Evolutionary conservation across 257 asterid species (phyloP).

Genomic region (Penstemon newberryi): DNA sequence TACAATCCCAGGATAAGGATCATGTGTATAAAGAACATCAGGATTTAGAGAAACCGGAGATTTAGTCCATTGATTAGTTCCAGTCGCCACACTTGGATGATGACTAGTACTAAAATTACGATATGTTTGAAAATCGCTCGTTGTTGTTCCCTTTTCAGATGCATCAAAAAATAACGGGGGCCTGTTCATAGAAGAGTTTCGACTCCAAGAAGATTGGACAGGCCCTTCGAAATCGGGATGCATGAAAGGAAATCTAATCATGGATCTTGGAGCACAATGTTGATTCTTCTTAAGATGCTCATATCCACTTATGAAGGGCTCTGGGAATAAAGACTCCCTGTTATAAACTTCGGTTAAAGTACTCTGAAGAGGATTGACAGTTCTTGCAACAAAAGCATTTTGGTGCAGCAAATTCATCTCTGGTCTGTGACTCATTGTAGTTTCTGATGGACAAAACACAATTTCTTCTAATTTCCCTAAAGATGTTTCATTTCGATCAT

Average conservation of each 20-base stretch:
- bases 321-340: constrained; percentile 26
- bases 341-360: constrained; percentile 29
- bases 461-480: constrained; percentile 41
- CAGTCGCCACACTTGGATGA: constrained; percentile 35
- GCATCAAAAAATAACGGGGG: constrained; percentile 35
- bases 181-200: constrained; percentile 35
- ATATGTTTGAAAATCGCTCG: constrained; percentile 28
- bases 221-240: constrained; percentile 41
- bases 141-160: constrained; percentile 33
- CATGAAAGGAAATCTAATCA: constrained; percentile 53
- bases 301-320: constrained; percentile 35
- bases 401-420: constrained; percentile 31
- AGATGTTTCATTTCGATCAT: constrained; percentile 35
- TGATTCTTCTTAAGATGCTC: constrained; percentile 31
- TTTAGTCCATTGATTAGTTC: constrained; percentile 28
- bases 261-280: constrained; percentile 29
- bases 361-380: constrained; percentile 32
- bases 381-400: constrained; percentile 34
- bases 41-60: constrained; percentile 31
- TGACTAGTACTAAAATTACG: constrained; percentile 25
- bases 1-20: constrained; percentile 30
- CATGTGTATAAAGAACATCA: constrained; percentile 30
- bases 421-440: constrained; percentile 33
- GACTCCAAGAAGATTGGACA: constrained; percentile 38
- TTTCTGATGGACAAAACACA: constrained; percentile 37